phyloP scores from a whole-genome alignment of 1,139 yeast genomes.

The Suhomyces kunorum region DNA sequence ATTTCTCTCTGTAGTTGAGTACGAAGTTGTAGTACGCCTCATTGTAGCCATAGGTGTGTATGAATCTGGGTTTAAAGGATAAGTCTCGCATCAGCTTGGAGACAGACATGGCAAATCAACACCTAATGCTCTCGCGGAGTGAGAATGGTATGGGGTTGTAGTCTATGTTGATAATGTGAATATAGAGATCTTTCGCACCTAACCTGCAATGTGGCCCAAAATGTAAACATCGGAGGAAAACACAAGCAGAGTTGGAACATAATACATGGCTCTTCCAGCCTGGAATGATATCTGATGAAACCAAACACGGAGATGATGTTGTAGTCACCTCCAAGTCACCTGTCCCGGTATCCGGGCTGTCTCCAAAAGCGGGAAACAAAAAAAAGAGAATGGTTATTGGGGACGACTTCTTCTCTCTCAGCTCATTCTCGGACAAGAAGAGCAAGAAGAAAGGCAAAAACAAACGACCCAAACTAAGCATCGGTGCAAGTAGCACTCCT shows the following conservation, averaged over 20 bases:
- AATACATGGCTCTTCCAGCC: slow-evolving; percentile 1
- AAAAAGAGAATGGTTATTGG: slow-evolving; percentile 17
- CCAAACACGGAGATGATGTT: background rate
- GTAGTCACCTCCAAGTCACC: background rate
- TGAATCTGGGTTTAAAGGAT: slow-evolving; percentile 38
- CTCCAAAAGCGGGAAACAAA: slow-evolving; percentile 6
- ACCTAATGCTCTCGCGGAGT: too few species aligned
- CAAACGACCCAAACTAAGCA: slow-evolving; percentile 17
- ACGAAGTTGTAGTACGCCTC: slow-evolving; percentile 28
- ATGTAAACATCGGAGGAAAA: background rate
- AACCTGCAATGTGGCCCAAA: slow-evolving; percentile 3
- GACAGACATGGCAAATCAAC: slow-evolving; percentile 6
- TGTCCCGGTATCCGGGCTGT: background rate
- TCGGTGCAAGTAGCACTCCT: background rate
- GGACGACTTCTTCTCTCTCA: slow-evolving; percentile 22
- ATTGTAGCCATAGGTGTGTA: slow-evolving; percentile 38
- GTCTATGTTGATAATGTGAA: too few species aligned
- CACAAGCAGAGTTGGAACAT: background rate
- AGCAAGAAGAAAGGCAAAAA: slow-evolving; percentile 24
- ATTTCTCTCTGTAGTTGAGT: slow-evolving; percentile 31
- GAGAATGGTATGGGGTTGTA: too few species aligned
- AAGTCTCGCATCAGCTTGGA: slow-evolving; percentile 23
- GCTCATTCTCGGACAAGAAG: slow-evolving; percentile 14
- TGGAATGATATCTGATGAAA: slow-evolving; percentile 7
- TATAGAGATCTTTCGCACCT: background rate